Conservation (phyloP, 2,329 filamentous ascomycete genomes). For the Chrysosporium queenslandicum region DNA sequence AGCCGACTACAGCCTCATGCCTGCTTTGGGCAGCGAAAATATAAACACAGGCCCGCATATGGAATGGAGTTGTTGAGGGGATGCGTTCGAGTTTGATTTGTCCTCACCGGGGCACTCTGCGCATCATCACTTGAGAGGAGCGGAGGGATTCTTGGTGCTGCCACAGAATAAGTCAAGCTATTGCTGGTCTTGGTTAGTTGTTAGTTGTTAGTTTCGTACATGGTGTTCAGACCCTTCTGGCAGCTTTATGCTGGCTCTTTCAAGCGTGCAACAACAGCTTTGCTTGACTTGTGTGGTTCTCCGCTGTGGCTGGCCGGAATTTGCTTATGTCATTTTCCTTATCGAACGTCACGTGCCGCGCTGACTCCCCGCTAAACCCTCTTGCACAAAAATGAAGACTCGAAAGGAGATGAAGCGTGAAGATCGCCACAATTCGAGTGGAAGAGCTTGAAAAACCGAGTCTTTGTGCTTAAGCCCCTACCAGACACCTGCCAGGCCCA, state of each 20-base stretch:
- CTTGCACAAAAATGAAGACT: neutral
- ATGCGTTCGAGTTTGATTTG: no score
- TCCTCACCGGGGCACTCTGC: no score
- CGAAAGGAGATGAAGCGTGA: neutral
- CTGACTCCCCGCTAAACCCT: constrained; percentile 3
- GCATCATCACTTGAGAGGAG: no score
- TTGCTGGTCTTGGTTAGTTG: neutral
- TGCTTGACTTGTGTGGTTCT: no score
- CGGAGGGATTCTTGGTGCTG: no score
- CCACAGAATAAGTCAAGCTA: no score
- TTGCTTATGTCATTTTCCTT: constrained; percentile 5
- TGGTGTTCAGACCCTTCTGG: neutral
- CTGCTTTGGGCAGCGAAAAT: no score
- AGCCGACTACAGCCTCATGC: no score
- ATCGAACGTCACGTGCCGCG: neutral
- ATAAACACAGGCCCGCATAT: no score
- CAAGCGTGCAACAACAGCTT: neutral
- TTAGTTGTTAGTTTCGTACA: neutral
- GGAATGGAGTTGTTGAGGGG: no score
- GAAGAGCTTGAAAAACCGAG: neutral
- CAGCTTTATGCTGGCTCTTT: neutral
- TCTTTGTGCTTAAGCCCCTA: neutral
- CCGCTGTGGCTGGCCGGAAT: no score
- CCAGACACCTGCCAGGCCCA: no score
- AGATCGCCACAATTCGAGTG: neutral